Conservation (phyloP, 1,284 basidiomycete genomes). For the Somion occarium region DNA sequence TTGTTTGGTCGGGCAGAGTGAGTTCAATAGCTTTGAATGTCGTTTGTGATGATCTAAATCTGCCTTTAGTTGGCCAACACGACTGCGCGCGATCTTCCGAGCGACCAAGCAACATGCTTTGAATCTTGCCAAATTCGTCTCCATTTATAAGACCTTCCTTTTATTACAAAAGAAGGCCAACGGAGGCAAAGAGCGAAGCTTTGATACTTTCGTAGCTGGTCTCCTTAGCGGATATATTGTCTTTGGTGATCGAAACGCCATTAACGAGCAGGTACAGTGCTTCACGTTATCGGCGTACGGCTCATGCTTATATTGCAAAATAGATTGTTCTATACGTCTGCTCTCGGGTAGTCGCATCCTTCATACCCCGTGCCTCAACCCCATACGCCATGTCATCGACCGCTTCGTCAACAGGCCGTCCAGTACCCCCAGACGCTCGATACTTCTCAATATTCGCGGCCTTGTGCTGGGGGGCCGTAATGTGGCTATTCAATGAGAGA, state of each 20-base stretch:
- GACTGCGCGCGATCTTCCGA: conserved; percentile 67
- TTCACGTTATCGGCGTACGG: background rate
- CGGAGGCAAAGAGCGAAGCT: conserved; percentile 73
- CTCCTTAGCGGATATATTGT: conserved; percentile 89
- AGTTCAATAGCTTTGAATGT: conserved; percentile 29
- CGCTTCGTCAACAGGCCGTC: conserved; percentile 44
- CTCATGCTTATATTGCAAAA: background rate
- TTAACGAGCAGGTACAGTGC: conserved; percentile 89
- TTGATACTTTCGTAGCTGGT: conserved; percentile 92
- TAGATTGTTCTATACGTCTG: conserved; percentile 97
- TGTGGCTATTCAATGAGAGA: conserved; percentile 91
- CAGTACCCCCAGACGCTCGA: conserved; percentile 75
- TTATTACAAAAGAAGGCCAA: conserved; percentile 79
- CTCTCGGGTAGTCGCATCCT: conserved; percentile 83
- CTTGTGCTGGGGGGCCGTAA: conserved; percentile 91
- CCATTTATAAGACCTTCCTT: conserved; percentile 87
- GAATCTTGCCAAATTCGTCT: conserved; percentile 91
- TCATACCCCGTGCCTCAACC: conserved; percentile 69
- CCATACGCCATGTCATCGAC: conserved; percentile 38
- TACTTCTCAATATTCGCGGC: conserved; percentile 90
- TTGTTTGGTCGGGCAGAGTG: conserved; percentile 88
- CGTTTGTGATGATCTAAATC: too few relatives aligned
- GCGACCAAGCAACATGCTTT: conserved; percentile 89
- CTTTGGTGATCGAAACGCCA: conserved; percentile 93
- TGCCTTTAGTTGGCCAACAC: conserved; percentile 57